Evolutionary conservation across 257 asterid species (phyloP).

Genomic region (Phtheirospermum japonicum): DNA sequence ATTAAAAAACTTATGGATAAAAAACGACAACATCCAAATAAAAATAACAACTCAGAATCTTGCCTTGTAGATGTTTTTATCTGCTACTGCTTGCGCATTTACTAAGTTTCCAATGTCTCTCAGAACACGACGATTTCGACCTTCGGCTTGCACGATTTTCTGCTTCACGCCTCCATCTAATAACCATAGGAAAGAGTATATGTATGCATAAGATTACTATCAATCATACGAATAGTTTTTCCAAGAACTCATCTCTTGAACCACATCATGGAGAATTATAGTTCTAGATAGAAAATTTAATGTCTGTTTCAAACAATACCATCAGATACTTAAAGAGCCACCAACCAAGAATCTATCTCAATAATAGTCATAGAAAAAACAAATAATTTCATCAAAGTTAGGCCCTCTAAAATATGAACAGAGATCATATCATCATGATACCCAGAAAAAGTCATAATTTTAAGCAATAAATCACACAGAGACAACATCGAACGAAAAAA

Average conservation of each 20-base stretch:
- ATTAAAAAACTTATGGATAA: too few species aligned
- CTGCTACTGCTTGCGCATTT: slow-evolving; percentile 31
- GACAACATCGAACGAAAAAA: neutral
- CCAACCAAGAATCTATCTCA: neutral
- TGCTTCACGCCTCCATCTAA: slow-evolving; percentile 49
- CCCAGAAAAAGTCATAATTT: neutral
- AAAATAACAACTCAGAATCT: neutral
- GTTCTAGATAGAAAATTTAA: neutral
- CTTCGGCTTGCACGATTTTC: slow-evolving; percentile 49
- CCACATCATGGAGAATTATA: neutral
- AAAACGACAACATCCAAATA: neutral
- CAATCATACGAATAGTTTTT: neutral
- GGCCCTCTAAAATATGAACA: too few species aligned
- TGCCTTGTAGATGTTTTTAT: slow-evolving; percentile 41
- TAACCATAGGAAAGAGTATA: neutral
- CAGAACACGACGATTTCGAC: slow-evolving; percentile 51
- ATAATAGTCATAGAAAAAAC: too few species aligned
- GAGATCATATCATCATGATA: too few species aligned
- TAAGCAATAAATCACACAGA: neutral
- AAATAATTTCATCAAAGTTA: neutral
- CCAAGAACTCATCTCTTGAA: neutral
- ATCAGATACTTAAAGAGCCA: neutral
- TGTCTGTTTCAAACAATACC: neutral
- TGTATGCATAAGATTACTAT: neutral
- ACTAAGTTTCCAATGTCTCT: slow-evolving; percentile 74